phyloP scores from a whole-genome alignment of 2,329 filamentous ascomycete genomes.

The Verticillium nubilum region DNA sequence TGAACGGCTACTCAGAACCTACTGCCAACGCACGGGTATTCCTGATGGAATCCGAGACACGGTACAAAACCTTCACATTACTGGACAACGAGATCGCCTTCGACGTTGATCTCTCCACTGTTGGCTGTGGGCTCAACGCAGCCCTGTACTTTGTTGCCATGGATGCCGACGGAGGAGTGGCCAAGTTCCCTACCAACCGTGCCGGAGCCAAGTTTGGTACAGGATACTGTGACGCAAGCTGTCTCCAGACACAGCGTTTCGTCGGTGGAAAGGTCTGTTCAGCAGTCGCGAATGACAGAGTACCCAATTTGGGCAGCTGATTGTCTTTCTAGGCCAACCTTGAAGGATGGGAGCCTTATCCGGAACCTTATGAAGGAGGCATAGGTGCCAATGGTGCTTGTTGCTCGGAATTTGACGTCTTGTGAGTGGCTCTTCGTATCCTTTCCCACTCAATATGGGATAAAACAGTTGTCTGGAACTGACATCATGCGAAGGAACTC shows the following conservation, averaged over 20 bases:
- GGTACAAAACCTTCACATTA: constrained; percentile 56
- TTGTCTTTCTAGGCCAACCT: constrained; percentile 24
- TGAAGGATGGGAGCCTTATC: constrained; percentile 38
- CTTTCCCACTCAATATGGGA: neutral
- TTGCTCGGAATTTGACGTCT: constrained; percentile 54
- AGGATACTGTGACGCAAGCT: constrained; percentile 45
- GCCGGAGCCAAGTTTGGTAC: constrained; percentile 49
- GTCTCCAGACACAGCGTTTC: constrained; percentile 38
- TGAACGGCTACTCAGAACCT: constrained; percentile 28
- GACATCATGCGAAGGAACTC: constrained; percentile 25
- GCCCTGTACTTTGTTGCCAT: constrained; percentile 56
- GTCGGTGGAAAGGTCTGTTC: constrained; percentile 31
- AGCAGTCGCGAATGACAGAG: neutral
- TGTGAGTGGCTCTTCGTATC: constrained; percentile 32
- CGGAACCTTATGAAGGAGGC: constrained; percentile 44
- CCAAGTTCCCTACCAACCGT: constrained; percentile 34
- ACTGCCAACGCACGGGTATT: constrained; percentile 48
- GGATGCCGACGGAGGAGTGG: constrained; percentile 44
- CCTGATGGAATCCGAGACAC: constrained; percentile 47
- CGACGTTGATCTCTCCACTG: constrained; percentile 58
- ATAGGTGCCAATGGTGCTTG: constrained; percentile 43
- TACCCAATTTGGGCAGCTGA: neutral
- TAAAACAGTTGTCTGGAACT: neutral
- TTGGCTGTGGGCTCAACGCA: constrained; percentile 61
- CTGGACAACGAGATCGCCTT: constrained; percentile 60